Percentiles rank a stretch among this genome's conserved stretches.
phyloP scores from a whole-genome alignment of 2,329 filamentous ascomycete genomes.

The Plectosphaerella plurivora region DNA sequence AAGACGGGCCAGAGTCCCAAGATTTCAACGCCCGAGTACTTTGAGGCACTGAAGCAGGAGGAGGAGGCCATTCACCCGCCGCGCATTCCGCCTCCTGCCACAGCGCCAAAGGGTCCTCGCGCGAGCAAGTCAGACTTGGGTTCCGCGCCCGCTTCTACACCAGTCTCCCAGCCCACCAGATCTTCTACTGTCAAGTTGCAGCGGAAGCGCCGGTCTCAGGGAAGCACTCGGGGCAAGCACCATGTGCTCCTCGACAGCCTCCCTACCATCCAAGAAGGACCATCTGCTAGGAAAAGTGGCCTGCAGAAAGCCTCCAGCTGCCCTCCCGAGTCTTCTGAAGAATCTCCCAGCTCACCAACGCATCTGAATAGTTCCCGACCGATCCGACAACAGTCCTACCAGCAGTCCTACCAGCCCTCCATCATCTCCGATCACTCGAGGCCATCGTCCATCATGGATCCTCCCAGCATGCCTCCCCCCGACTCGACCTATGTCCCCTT shows the following conservation, averaged over 20 bases:
- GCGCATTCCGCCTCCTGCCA: conserved; percentile 2
- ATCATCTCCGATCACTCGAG: conserved; percentile 41
- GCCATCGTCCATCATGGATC: conserved; percentile 50
- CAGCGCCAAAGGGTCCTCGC: background rate
- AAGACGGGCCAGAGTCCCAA: conserved; percentile 15
- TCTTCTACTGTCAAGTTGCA: conserved; percentile 47
- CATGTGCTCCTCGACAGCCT: conserved; percentile 24
- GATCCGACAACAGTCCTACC: conserved; percentile 40
- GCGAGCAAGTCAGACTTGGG: conserved; percentile 1
- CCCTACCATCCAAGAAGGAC: conserved; percentile 47
- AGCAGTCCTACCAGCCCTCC: conserved; percentile 50
- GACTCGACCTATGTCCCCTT: conserved; percentile 61
- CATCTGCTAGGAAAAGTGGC: conserved; percentile 37
- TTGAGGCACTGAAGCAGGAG: conserved; percentile 30
- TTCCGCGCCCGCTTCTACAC: background rate
- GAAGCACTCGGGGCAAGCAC: background rate
- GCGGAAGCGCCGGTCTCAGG: conserved; percentile 22
- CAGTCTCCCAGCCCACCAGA: background rate
- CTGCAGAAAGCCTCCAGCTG: conserved; percentile 27
- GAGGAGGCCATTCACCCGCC: conserved; percentile 21
- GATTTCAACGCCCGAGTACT: conserved; percentile 27
- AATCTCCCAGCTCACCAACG: conserved; percentile 32
- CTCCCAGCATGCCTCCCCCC: conserved; percentile 55
- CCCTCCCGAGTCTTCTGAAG: conserved; percentile 12
- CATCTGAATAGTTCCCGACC: conserved; percentile 37